A percentile compares a stretch with the other conserved stretches of the same genome.
Conservation (phyloP, 78 protist genomes). For the Bigelowiella natans region DNA sequence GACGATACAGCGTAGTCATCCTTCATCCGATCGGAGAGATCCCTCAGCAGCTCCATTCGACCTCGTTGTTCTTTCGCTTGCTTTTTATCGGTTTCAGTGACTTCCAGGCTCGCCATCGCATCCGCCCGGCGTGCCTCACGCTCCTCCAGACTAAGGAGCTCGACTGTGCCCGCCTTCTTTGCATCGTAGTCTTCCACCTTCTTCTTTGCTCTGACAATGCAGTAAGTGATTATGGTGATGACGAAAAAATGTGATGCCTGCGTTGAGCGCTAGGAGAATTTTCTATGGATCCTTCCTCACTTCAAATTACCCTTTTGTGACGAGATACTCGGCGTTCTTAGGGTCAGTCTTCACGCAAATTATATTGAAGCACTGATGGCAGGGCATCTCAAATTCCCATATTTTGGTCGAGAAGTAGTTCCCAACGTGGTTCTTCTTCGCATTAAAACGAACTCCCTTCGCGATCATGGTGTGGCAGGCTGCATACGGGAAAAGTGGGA, state of each 20-base stretch:
- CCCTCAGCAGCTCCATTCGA: not conserved
- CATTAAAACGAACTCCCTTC: constrained; percentile 73
- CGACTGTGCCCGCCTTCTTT: not conserved
- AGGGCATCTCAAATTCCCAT: constrained; percentile 51
- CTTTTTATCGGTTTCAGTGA: not conserved
- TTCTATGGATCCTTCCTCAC: too few relatives aligned
- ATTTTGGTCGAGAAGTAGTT: constrained; percentile 59
- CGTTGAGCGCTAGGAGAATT: too few relatives aligned
- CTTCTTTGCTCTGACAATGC: too few relatives aligned
- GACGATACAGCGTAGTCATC: not conserved
- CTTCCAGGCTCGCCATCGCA: not conserved
- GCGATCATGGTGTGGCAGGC: constrained; percentile 60
- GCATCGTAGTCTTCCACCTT: not conserved
- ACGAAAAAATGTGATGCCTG: too few relatives aligned
- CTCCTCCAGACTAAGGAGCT: not conserved
- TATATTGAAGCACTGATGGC: constrained; percentile 30
- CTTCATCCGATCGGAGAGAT: not conserved
- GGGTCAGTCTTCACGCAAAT: not conserved
- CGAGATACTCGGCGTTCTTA: not conserved
- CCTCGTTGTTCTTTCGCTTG: not conserved
- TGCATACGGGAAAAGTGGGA: too few relatives aligned
- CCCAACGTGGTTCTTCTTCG: constrained; percentile 67
- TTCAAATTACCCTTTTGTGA: not conserved
- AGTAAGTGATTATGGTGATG: too few relatives aligned
- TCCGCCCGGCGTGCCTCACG: not conserved